Conservation (phyloP, 768 basidiomycete genomes). For the Coprinellus micaceus region DNA sequence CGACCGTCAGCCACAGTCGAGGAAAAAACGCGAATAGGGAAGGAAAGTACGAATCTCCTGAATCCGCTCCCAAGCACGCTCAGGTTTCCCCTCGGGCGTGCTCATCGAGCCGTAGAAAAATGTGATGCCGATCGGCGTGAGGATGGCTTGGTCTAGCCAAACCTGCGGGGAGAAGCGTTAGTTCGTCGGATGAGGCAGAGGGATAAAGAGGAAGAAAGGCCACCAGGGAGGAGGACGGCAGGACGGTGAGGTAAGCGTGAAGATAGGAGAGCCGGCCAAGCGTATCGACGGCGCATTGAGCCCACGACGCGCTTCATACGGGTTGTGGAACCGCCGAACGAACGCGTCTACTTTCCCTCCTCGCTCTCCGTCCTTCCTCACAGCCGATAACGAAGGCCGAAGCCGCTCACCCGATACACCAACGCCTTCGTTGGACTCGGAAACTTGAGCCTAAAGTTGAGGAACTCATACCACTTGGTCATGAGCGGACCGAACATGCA, state of each 20-base stretch:
- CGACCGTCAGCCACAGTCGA: neutral
- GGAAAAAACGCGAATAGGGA: too few relatives aligned
- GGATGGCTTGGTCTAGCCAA: conserved; percentile 74
- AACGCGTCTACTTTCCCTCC: too few relatives aligned
- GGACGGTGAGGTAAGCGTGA: neutral
- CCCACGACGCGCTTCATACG: too few relatives aligned
- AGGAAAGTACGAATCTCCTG: conserved; percentile 33
- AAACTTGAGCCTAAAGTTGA: conserved; percentile 72
- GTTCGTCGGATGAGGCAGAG: too few relatives aligned
- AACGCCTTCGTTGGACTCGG: conserved; percentile 53
- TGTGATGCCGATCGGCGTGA: conserved; percentile 61
- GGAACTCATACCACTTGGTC: conserved; percentile 76
- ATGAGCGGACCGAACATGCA: conserved; percentile 75
- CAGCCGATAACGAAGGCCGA: neutral
- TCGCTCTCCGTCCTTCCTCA: too few relatives aligned
- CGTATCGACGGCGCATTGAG: too few relatives aligned
- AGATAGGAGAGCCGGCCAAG: too few relatives aligned
- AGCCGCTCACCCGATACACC: conserved; percentile 52
- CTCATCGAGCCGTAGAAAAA: conserved; percentile 73
- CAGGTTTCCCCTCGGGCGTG: conserved; percentile 68
- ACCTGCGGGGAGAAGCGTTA: too few relatives aligned
- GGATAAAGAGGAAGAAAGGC: too few relatives aligned
- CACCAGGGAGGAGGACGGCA: too few relatives aligned
- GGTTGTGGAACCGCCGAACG: too few relatives aligned
- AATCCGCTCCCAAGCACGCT: conserved; percentile 45